These are phyloP conservation scores for Yamadazyma buinensis DNA, from an alignment of 1,139 yeast genomes.

Conservation along the genomic window DNA sequence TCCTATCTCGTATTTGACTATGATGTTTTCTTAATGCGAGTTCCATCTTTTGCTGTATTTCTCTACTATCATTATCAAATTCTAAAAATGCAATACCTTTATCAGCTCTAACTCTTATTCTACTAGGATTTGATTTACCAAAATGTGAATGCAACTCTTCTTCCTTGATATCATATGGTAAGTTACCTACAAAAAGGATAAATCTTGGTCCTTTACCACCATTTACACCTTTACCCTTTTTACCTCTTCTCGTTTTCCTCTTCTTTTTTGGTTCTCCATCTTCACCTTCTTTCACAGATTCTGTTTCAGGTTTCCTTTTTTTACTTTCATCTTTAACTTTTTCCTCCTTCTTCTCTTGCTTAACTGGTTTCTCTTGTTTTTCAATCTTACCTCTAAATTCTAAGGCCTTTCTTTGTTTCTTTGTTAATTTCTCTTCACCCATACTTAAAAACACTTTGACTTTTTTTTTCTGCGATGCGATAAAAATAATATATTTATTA, in stretches of 20 bases:
- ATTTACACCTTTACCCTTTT: conserved; percentile 56
- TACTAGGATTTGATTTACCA: conserved; percentile 66
- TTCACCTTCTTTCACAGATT: conserved; percentile 8
- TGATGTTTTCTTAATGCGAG: conserved; percentile 82
- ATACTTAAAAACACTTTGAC: conserved; percentile 17
- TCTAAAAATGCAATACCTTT: conserved; percentile 94
- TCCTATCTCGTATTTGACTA: conserved; percentile 59
- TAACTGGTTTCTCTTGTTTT: conserved; percentile 36
- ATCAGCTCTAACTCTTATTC: conserved; percentile 71
- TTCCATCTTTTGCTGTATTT: conserved; percentile 77
- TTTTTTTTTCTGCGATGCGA: conserved; percentile 5
- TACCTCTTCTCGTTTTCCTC: conserved; percentile 75
- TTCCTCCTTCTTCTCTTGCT: conserved; percentile 14
- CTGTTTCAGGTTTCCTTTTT: conserved; percentile 14
- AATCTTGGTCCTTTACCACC: conserved; percentile 63
- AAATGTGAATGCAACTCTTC: conserved; percentile 71
- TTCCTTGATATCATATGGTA: conserved; percentile 69
- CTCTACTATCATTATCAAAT: conserved; percentile 58
- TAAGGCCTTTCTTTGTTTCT: conserved; percentile 76
- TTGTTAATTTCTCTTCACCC: conserved; percentile 48
- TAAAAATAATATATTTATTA: conserved; percentile 2
- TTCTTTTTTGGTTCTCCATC: conserved; percentile 50
- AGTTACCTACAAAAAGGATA: conserved; percentile 86
- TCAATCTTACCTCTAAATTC: conserved; percentile 47
- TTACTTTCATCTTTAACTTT: conserved; percentile 12